Conservation (phyloP, 768 basidiomycete genomes). For the Boletus tomentosulus region DNA sequence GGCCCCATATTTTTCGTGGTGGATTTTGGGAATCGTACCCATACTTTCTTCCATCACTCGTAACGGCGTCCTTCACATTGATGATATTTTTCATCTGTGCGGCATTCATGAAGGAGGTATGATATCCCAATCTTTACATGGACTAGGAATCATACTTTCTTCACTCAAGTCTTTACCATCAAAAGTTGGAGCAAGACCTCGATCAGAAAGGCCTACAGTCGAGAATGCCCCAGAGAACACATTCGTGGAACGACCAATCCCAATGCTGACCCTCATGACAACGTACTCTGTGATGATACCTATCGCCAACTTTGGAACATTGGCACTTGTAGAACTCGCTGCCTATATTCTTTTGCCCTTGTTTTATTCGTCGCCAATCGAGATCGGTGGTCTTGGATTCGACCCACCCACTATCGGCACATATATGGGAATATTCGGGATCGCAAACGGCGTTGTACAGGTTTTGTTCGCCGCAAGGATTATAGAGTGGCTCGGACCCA, state of each 20-base stretch:
- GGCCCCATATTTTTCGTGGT: constrained; percentile 44
- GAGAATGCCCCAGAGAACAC: background rate
- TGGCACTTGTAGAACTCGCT: constrained; percentile 41
- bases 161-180: constrained; percentile 22
- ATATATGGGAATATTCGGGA: constrained; percentile 34
- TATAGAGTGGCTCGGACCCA: constrained; percentile 37
- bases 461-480: constrained; percentile 37
- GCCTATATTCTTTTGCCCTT: constrained; percentile 41
- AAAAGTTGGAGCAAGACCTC: background rate
- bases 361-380: constrained; percentile 41
- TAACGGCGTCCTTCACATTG: constrained; percentile 17
- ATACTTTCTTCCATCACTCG: constrained; percentile 35
- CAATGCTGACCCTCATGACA: constrained; percentile 34
- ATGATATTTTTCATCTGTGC: constrained; percentile 15
- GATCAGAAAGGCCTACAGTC: background rate
- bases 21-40: constrained; percentile 35
- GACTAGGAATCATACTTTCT: background rate
- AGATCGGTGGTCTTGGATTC: constrained; percentile 41
- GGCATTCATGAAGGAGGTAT: constrained; percentile 30
- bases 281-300: constrained; percentile 36
- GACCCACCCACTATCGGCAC: constrained; percentile 39
- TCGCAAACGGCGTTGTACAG: constrained; percentile 39
- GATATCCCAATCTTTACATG: background rate
- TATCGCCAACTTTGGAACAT: constrained; percentile 38
- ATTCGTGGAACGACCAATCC: constrained; percentile 4